A percentile compares a stretch with the other conserved stretches of the same genome.
Evolutionary conservation across 768 basidiomycete genomes (phyloP).

Genomic region (Serendipita vermifera): DNA sequence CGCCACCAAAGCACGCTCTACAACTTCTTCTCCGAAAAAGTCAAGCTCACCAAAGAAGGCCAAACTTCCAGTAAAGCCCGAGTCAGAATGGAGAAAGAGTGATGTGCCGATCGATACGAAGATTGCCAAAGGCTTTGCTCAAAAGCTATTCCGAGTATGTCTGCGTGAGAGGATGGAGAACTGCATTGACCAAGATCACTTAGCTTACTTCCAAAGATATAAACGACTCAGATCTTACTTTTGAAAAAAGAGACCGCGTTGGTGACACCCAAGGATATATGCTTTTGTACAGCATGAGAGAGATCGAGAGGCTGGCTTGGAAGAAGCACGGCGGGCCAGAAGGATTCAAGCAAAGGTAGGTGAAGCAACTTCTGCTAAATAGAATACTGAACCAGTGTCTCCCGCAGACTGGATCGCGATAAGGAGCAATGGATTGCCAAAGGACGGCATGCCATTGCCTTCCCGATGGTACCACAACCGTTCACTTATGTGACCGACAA

Average conservation of each 20-base stretch:
- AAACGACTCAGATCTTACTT: neutral
- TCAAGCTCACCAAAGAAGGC: neutral
- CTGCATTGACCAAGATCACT: neutral
- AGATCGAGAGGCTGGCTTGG: constrained; percentile 20
- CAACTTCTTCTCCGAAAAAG: neutral
- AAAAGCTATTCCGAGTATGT: constrained; percentile 2
- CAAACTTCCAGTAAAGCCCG: neutral
- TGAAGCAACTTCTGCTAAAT: neutral
- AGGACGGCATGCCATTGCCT: neutral
- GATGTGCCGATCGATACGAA: neutral
- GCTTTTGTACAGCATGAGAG: constrained; percentile 6
- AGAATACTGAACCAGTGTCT: neutral
- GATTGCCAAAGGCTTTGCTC: neutral
- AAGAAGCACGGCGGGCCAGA: constrained; percentile 20
- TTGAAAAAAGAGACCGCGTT: neutral
- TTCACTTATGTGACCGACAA: neutral
- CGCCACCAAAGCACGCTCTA: too few relatives aligned
- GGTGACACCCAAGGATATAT: neutral
- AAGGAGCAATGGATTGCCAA: neutral
- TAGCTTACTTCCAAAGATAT: constrained; percentile 1
- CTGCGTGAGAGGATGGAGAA: neutral
- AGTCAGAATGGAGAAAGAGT: neutral
- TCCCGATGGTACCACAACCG: neutral
- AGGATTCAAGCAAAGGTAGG: constrained; percentile 19
- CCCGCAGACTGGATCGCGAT: neutral